phyloP scores from a whole-genome alignment of 2,329 filamentous ascomycete genomes.

The Lecanicillium sp. region DNA sequence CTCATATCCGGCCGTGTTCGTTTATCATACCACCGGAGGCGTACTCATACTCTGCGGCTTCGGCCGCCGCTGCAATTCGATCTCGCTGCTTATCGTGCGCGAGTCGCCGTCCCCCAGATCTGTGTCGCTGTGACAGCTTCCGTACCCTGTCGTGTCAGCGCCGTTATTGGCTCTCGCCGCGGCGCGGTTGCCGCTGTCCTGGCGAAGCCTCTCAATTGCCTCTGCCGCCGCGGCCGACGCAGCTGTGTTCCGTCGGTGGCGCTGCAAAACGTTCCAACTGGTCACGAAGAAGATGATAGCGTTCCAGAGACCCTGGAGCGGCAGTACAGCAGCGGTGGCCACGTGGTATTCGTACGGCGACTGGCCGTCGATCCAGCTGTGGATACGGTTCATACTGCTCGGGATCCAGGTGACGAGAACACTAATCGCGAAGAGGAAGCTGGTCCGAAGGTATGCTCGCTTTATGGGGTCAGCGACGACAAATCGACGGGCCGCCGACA shows the following conservation, averaged over 20 bases:
- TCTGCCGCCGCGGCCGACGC: constrained; percentile 5
- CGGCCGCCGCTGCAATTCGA: constrained; percentile 12
- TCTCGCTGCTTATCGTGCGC: constrained; percentile 13
- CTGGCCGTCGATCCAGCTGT: constrained; percentile 51
- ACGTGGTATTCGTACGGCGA: constrained; percentile 62
- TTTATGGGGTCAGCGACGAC: constrained; percentile 48
- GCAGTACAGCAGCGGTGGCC: constrained; percentile 64
- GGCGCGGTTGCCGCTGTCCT: constrained; percentile 2
- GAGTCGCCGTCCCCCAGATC: constrained; percentile 15
- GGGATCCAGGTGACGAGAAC: constrained; percentile 58
- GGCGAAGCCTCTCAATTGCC: constrained; percentile 5
- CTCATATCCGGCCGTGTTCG: no score
- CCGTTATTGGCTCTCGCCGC: background rate
- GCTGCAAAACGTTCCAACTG: constrained; percentile 35
- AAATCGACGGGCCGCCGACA: constrained; percentile 24
- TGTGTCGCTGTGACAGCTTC: constrained; percentile 14
- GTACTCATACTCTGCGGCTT: constrained; percentile 7
- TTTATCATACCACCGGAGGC: background rate
- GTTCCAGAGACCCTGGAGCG: constrained; percentile 77
- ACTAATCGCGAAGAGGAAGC: constrained; percentile 55
- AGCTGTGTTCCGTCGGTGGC: constrained; percentile 7
- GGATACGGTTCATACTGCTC: constrained; percentile 68
- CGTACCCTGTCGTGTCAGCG: background rate
- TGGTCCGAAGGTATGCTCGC: constrained; percentile 54
- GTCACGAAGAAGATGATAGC: constrained; percentile 69